phyloP scores from a whole-genome alignment of 106 monocot genomes.

The Triglochin maritima region DNA sequence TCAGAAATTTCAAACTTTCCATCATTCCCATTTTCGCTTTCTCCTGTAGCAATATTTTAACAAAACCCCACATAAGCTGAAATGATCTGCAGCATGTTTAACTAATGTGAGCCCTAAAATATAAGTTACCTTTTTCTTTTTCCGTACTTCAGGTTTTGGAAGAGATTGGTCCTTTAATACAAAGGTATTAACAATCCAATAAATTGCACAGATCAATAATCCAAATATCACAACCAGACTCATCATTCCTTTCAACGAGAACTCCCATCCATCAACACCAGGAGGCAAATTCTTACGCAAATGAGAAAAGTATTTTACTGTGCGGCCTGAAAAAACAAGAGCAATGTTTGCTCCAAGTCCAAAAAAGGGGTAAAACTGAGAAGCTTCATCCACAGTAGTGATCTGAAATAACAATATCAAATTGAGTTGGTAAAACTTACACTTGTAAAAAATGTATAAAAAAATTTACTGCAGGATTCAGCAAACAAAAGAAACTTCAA shows the following conservation, averaged over 20 bases:
- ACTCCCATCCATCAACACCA: slow-evolving; percentile 92
- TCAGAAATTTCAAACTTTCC: slow-evolving; percentile 82
- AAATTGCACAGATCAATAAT: slow-evolving; percentile 51
- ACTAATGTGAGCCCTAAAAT: too few species aligned
- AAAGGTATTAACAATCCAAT: slow-evolving; percentile 84
- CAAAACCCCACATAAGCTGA: too few species aligned
- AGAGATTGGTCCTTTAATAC: slow-evolving; percentile 74
- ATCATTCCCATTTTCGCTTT: slow-evolving; percentile 85
- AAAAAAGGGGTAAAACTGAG: slow-evolving; percentile 93
- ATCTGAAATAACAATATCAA: slow-evolving; percentile 37
- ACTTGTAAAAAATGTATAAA: too few species aligned
- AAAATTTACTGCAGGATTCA: too few species aligned
- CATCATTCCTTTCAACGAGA: slow-evolving; percentile 97
- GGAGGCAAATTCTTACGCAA: slow-evolving; percentile 76
- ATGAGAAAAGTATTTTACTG: slow-evolving; percentile 96
- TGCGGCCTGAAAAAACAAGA: slow-evolving; percentile 86
- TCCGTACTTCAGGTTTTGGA: slow-evolving; percentile 36
- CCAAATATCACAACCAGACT: slow-evolving; percentile 83
- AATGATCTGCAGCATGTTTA: not conserved
- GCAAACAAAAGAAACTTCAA: not conserved
- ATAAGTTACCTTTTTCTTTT: slow-evolving; percentile 59
- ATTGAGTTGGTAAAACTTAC: too few species aligned
- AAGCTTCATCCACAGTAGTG: slow-evolving; percentile 95
- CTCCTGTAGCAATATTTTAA: slow-evolving; percentile 38
- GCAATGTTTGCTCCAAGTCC: slow-evolving; percentile 95